Conservation (phyloP, 139 green algal species). For the Limnomonas spitsbergensis region DNA sequence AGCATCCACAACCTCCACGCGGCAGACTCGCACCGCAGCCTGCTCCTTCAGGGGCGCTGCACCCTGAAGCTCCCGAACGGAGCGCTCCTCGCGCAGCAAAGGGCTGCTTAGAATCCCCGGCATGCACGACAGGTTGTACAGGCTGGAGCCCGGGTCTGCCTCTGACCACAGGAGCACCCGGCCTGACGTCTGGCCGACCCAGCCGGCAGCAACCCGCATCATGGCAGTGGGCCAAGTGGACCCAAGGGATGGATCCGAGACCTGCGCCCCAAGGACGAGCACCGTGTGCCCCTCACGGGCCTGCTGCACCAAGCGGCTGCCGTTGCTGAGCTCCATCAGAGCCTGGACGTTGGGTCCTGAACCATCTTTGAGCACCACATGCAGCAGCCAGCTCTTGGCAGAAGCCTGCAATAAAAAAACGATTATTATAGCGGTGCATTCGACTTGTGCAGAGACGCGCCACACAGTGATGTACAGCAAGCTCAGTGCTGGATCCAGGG, state of each 20-base stretch:
- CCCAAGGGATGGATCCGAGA: too few relatives aligned
- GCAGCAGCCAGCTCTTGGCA: neutral
- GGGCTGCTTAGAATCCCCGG: neutral
- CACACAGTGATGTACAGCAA: too few relatives aligned
- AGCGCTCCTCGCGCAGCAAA: too few relatives aligned
- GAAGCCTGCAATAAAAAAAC: neutral
- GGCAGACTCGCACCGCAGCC: too few relatives aligned
- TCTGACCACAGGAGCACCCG: neutral
- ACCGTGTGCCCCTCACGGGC: neutral
- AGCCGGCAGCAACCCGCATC: too few relatives aligned
- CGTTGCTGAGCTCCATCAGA: neutral
- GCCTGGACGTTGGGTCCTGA: neutral
- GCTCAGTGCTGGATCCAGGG: too few relatives aligned
- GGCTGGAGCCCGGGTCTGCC: neutral
- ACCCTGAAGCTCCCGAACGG: too few relatives aligned
- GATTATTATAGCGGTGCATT: too few relatives aligned
- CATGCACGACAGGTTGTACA: neutral
- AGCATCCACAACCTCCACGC: neutral
- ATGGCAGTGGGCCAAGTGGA: too few relatives aligned
- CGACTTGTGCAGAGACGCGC: too few relatives aligned
- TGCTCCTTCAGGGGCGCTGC: too few relatives aligned
- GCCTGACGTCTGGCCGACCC: too few relatives aligned
- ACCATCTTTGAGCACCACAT: neutral
- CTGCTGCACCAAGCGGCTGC: neutral
- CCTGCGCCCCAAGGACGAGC: neutral